Base-by-base conservation (phyloP, 495 filamentous ascomycete species). In the Lentithecium fluviatile region DNA sequence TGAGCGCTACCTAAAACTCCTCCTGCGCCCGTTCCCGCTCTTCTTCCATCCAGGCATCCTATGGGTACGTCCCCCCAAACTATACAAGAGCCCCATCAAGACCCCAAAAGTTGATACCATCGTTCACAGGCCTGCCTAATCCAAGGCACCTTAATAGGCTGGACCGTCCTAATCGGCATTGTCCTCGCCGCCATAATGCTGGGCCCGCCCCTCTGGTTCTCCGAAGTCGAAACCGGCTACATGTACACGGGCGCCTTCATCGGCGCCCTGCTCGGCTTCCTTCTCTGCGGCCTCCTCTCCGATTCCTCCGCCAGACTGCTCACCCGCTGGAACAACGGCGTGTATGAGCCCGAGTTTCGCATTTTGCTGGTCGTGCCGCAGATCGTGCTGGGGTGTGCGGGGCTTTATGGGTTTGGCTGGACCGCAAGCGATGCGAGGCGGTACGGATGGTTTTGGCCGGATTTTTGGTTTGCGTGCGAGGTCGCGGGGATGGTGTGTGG, bases 81-180 rank as follows among this genome's bases (percentile, higher is more conserved):
- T n/a, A n/a, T n/a, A n/a, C n/a, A n/a, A n/a, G n/a, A n/a, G n/a
- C n/a, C n/a, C n/a, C n/a, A n/a, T n/a, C n/a, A n/a, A n/a, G n/a
- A n/a, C n/a, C n/a, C n/a, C n/a, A 45, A 19, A 1, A 20, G 19
- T n/a, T 46, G 46, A 25, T 11, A 19, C 32, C 26, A 19, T 6
- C 60, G 64, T 42, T 68, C 51, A 32, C 36, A 65, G 62, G 90
- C 89, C 10, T 92, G 88, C 70, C 77, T 97, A 1, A 95, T 90
- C 45, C 92, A 97, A 79, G 91, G 91, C 12, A 83, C 89, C 1
- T 79, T 96, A 58, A 95, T 97, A 62, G 92, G 92, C 59, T 97
- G 92, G 92, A 91, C 90, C 3, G 92, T 96, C 7, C 86, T 97
- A 69, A 94, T 97, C 52, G 91, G 91, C 47, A 88, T 96, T 24